Conservation (phyloP, 495 filamentous ascomycete species). For the Recurvomyces mirabilis region DNA sequence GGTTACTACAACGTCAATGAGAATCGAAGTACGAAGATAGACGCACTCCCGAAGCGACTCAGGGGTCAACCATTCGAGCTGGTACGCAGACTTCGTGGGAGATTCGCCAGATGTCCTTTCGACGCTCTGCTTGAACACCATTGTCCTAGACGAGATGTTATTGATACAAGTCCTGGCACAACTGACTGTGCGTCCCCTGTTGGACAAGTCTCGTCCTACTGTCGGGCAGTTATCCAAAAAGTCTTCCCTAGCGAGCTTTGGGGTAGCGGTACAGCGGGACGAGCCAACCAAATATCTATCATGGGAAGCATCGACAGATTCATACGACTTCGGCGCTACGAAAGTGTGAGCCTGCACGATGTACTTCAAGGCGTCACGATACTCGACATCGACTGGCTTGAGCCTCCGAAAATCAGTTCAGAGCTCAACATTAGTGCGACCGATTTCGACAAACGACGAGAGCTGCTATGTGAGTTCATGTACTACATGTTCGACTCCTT, state of each 20-base stretch:
- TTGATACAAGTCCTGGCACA: background rate
- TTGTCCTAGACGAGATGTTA: slow-evolving; percentile 62
- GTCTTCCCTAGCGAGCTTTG: slow-evolving; percentile 71
- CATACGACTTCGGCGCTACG: slow-evolving; percentile 64
- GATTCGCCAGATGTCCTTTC: slow-evolving; percentile 69
- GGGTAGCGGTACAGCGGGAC: slow-evolving; percentile 44
- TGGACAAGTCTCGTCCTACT: slow-evolving; percentile 70
- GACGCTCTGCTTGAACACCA: slow-evolving; percentile 63
- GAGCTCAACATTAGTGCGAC: slow-evolving; percentile 51
- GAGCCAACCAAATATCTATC: slow-evolving; percentile 48
- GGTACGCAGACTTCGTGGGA: slow-evolving; percentile 54
- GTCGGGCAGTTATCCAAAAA: slow-evolving; percentile 59
- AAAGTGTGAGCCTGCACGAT: slow-evolving; percentile 69
- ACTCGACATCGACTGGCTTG: slow-evolving; percentile 56
- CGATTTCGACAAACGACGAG: slow-evolving; percentile 63
- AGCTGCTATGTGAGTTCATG: slow-evolving; percentile 72
- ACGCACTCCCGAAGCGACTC: slow-evolving; percentile 59
- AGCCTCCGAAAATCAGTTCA: slow-evolving; percentile 34
- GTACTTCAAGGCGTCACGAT: slow-evolving; percentile 69
- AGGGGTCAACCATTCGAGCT: slow-evolving; percentile 49
- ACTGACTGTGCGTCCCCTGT: background rate
- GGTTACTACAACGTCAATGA: slow-evolving; percentile 3
- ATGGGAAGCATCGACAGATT: slow-evolving; percentile 63
- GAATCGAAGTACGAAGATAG: slow-evolving; percentile 20
- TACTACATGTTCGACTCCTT: slow-evolving; percentile 92